Percentiles rank a stretch among this genome's conserved stretches.
Evolutionary conservation across 768 basidiomycete species (phyloP).

Genomic region (Auriscalpium vulgare): DNA sequence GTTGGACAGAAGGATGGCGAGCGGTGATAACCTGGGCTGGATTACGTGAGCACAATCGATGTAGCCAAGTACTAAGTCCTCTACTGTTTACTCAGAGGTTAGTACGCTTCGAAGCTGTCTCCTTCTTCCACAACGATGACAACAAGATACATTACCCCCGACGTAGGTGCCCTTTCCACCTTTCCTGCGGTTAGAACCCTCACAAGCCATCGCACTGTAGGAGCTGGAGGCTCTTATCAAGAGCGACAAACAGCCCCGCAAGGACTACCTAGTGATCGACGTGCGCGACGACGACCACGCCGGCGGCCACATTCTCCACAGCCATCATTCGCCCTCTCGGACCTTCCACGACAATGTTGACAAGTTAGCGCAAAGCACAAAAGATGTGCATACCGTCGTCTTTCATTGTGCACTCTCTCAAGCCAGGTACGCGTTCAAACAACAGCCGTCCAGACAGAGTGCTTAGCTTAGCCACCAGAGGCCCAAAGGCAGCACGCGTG

Average conservation of each 20-base stretch:
- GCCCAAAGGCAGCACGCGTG: slow-evolving; percentile 73
- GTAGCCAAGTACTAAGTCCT: too few species aligned
- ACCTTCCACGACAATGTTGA: slow-evolving; percentile 52
- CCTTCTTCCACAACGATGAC: too few species aligned
- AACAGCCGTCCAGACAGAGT: not conserved
- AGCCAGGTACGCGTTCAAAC: slow-evolving; percentile 44
- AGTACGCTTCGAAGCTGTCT: too few species aligned
- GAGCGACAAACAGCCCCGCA: slow-evolving; percentile 45
- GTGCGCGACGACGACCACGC: slow-evolving; percentile 78
- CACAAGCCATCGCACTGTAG: slow-evolving; percentile 25
- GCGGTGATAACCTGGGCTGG: too few species aligned
- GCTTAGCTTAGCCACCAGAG: slow-evolving; percentile 33
- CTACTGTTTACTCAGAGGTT: too few species aligned
- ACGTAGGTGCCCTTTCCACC: too few species aligned
- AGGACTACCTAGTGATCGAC: slow-evolving; percentile 73
- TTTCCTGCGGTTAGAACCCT: too few species aligned
- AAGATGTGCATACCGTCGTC: slow-evolving; percentile 53
- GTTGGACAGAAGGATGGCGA: too few species aligned
- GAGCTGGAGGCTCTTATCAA: slow-evolving; percentile 66
- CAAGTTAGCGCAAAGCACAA: slow-evolving; percentile 49
- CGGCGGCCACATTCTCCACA: slow-evolving; percentile 72
- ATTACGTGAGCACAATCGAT: too few species aligned
- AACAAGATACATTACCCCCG: too few species aligned
- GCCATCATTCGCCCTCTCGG: slow-evolving; percentile 52
- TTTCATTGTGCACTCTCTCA: slow-evolving; percentile 81